Percentiles rank a stretch among this genome's conserved stretches.
phyloP scores from a whole-genome alignment of 2,329 filamentous ascomycete genomes.

The Hypoxylon sp. region DNA sequence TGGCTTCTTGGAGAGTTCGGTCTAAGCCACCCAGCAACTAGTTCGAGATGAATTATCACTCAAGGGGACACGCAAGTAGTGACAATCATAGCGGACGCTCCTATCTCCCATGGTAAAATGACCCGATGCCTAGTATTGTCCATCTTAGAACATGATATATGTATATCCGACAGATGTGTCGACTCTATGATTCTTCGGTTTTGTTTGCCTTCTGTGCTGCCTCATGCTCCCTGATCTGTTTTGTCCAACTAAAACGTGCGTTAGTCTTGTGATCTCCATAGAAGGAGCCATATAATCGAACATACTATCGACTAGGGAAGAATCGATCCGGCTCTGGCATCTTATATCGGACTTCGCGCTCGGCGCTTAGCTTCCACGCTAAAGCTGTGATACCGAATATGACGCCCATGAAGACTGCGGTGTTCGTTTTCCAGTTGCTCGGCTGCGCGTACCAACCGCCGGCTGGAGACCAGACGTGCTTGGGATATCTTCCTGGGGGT shows the following conservation, averaged over 20 bases:
- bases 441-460: conserved; percentile 99
- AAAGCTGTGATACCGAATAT: conserved; percentile 77
- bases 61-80: not conserved
- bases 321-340: conserved; percentile 86
- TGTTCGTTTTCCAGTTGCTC: conserved; percentile 95
- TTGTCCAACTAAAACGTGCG: conserved; percentile 58
- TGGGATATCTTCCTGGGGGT: conserved; percentile 80
- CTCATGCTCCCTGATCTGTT: conserved; percentile 64
- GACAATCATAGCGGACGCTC: not conserved
- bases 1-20: not conserved
- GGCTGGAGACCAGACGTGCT: conserved; percentile 98
- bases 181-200: conserved; percentile 50
- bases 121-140: conserved; percentile 36
- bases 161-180: conserved; percentile 38
- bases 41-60: not conserved
- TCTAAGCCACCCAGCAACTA: not conserved
- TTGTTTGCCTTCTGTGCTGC: conserved; percentile 55
- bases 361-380: conserved; percentile 79
- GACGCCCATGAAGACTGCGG: conserved; percentile 78
- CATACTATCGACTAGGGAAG: conserved; percentile 89
- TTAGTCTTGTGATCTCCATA: conserved; percentile 17
- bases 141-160: conserved; percentile 43
- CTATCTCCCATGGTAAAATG: not conserved
- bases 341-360: conserved; percentile 79
- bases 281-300: conserved; percentile 28